A percentile compares a stretch with the other conserved stretches of the same genome.
Conservation (phyloP, 2,329 filamentous ascomycete genomes). For the Sporothrix variecibatus region DNA sequence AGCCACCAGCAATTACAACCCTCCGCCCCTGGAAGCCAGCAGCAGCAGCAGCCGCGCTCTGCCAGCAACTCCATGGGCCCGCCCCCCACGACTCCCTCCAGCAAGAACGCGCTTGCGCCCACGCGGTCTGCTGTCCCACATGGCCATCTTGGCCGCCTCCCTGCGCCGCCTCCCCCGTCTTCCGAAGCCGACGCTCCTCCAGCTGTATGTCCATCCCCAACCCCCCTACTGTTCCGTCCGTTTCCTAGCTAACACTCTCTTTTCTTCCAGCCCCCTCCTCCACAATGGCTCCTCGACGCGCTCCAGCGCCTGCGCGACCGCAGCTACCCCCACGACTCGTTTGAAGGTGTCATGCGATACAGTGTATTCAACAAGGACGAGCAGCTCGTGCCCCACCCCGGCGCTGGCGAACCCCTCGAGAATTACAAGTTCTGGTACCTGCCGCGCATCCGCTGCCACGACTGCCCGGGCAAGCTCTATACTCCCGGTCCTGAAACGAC, state of each 20-base stretch:
- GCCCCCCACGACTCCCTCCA: slow-evolving; percentile 49
- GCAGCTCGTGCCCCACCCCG: slow-evolving; percentile 57
- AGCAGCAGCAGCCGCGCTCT: slow-evolving; percentile 47
- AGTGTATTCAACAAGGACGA: slow-evolving; percentile 76
- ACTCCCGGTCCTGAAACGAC: slow-evolving; percentile 84
- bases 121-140: slow-evolving; percentile 38
- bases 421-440: slow-evolving; percentile 76
- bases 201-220: slow-evolving; percentile 56
- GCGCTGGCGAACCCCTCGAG: slow-evolving; percentile 53
- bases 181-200: slow-evolving; percentile 57
- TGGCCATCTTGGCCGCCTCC: slow-evolving; percentile 65
- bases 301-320: slow-evolving; percentile 69
- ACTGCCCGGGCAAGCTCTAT: slow-evolving; percentile 93
- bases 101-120: slow-evolving; percentile 32
- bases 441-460: slow-evolving; percentile 85
- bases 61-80: slow-evolving; percentile 57
- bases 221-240: neutral
- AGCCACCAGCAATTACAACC: slow-evolving; percentile 18
- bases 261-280: slow-evolving; percentile 69
- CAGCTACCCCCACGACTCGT: slow-evolving; percentile 76
- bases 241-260: slow-evolving; percentile 9
- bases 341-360: slow-evolving; percentile 91
- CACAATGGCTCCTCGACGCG: slow-evolving; percentile 78
- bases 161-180: slow-evolving; percentile 64
- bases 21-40: slow-evolving; percentile 26